Conservation (phyloP, 331 rosid species). For the Acacia concinna region DNA sequence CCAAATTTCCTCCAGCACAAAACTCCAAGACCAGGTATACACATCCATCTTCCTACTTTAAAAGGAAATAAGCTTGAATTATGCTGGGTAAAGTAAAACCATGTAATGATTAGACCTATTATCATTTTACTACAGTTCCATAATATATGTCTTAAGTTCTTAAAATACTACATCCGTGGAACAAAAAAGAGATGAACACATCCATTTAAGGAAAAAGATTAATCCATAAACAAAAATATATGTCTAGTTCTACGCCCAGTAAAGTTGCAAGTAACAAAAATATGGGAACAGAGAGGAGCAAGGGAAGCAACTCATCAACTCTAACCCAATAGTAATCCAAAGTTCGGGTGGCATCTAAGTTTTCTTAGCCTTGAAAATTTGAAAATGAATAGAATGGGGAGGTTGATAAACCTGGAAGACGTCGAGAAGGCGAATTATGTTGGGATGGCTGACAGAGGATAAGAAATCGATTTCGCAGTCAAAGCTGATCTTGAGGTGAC, state of each 20-base stretch:
- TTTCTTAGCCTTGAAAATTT: not conserved
- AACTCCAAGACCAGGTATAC: slow-evolving; percentile 56
- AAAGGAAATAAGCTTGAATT: slow-evolving; percentile 11
- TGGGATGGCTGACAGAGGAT: slow-evolving; percentile 60
- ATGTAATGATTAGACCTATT: not conserved
- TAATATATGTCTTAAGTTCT: not conserved
- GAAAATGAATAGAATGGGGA: not conserved
- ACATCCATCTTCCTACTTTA: slow-evolving; percentile 44
- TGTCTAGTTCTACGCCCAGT: not conserved
- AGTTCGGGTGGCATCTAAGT: not conserved
- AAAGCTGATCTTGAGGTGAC: slow-evolving; percentile 41
- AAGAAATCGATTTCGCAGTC: slow-evolving; percentile 57
- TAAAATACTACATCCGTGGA: not conserved
- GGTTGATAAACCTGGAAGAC: slow-evolving; percentile 41
- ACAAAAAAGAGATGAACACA: not conserved
- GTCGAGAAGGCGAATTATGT: slow-evolving; percentile 49
- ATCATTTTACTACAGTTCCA: not conserved
- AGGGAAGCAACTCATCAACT: not conserved
- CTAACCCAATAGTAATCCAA: not conserved
- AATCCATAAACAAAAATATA: not conserved
- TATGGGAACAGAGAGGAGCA: not conserved
- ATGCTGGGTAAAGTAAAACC: not conserved
- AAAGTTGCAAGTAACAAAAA: not conserved
- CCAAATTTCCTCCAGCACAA: slow-evolving; percentile 58
- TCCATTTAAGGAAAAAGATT: not conserved